Base-by-base conservation (phyloP, 2,329 filamentous ascomycete species). In the Aspergillus thermomutatus region DNA sequence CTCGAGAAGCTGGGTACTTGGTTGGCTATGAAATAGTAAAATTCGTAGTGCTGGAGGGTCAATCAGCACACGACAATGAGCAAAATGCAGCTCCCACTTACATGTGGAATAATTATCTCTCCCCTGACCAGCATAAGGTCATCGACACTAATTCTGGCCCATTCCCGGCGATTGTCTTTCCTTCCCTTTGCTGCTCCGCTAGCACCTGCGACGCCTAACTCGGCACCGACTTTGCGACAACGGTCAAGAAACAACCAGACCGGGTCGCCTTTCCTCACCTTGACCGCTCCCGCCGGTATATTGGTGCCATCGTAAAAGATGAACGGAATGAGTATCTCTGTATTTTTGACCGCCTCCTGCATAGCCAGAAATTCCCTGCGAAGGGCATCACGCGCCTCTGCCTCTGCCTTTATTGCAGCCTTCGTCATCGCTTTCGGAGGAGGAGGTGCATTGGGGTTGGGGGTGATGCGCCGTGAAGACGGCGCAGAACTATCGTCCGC, bases 221-320 rank as follows among this genome's bases (percentile, higher is more conserved):
- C 87, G 1, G 92, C 92, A 11, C 92, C 93, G 0, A 96, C 87
- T 72, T 96, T 97, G 60, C 93, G 83, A 67, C 91, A 94, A 68
- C 89, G 87, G 74, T 99, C 94, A 2, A 99, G 79, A 63, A 97
- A 96, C 1, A 97, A 78, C 94, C 94, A 97, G 26, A 95, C 82
- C 55, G 87, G 88, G 69, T 97, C 94, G 9, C 94, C 93, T 75
- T 99, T 99, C 74, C 92, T 96, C 51, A 97, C 84, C 57, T 88
- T 87, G 49, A 93, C 92, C 14, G 83, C 83, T 1, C 93, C 92
- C 17, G 92, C 91, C 0, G 92, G 90, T 10, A 90, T 89, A 71
- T 95, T 93, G 23, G 91, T 91, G 17, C 94, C 94, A 65, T 97
- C 93, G 76, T 97, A 97, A 71, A 97, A 97, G 3, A 97, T 91